Evolutionary conservation across 148 eudicot genomes (phyloP).

Genomic region (Limonium bicolor): DNA sequence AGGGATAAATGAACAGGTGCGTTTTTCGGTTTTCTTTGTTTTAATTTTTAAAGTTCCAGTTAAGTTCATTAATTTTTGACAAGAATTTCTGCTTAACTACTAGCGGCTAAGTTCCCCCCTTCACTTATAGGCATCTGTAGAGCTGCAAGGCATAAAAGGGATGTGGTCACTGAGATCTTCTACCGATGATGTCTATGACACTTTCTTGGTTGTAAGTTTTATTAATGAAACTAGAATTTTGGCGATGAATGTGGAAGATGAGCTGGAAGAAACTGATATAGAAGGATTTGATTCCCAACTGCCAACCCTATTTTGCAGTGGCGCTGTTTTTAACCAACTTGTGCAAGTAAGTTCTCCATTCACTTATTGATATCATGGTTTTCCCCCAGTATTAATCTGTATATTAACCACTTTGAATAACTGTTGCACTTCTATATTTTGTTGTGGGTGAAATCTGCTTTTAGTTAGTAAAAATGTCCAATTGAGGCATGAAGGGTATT

Average conservation of each 20-base stretch:
- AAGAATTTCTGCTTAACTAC: not conserved
- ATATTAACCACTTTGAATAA: too few species aligned
- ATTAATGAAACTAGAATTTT: conserved; percentile 91
- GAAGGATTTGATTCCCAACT: conserved; percentile 90
- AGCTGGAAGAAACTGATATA: conserved; percentile 95
- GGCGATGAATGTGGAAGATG: conserved; percentile 95
- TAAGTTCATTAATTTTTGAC: not conserved
- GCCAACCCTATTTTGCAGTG: conserved; percentile 87
- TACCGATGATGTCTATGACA: conserved; percentile 80
- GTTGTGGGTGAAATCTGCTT: too few species aligned
- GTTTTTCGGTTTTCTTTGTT: not conserved
- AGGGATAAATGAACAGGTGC: conserved; percentile 94
- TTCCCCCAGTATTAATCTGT: too few species aligned
- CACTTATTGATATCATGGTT: not conserved
- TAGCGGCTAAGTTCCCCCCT: not conserved
- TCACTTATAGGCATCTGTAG: conserved; percentile 75
- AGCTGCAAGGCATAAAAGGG: conserved; percentile 97
- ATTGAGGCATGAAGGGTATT: too few species aligned
- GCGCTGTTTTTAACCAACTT: conserved; percentile 80
- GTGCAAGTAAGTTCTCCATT: conserved; percentile 48
- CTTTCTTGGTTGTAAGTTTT: conserved; percentile 92
- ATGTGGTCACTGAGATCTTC: conserved; percentile 93
- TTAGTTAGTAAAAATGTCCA: too few species aligned
- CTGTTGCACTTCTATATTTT: not conserved
- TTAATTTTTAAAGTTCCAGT: not conserved